A percentile compares a stretch with the other conserved stretches of the same genome.
Evolutionary conservation across 345 rosid genomes (phyloP).

Genomic region (Hibiscus syriacus): DNA sequence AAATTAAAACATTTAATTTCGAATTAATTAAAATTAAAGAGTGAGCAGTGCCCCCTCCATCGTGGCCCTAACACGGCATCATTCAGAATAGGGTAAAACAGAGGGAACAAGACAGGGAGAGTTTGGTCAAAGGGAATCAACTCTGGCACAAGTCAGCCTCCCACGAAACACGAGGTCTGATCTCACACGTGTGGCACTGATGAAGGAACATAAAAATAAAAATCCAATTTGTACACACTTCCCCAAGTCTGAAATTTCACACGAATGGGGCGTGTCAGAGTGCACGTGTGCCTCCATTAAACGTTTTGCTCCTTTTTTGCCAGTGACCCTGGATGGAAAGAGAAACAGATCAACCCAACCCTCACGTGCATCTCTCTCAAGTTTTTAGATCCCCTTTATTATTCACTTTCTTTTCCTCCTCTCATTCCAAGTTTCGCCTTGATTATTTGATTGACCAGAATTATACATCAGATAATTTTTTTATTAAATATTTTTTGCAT

Average conservation of each 20-base stretch:
- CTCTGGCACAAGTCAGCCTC: background rate
- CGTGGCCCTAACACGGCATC: no score
- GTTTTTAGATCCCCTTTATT: background rate
- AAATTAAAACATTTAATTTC: no score
- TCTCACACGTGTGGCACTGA: constrained; percentile 28
- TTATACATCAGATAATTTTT: no score
- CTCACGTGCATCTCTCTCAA: no score
- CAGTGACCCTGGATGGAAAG: constrained; percentile 7
- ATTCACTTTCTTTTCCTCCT: background rate
- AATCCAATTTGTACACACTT: constrained; percentile 18
- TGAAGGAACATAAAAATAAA: background rate
- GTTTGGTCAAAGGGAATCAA: background rate
- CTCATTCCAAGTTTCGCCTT: no score
- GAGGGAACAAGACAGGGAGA: background rate
- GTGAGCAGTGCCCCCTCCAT: no score
- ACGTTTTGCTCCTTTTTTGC: background rate
- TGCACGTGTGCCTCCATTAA: constrained; percentile 32
- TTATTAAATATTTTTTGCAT: no score
- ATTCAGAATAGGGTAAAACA: background rate
- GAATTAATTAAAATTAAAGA: no score
- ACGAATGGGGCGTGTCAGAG: constrained; percentile 41
- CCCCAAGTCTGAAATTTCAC: constrained; percentile 29
- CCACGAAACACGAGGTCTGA: constrained; percentile 5
- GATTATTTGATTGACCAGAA: no score
- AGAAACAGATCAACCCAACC: background rate